phyloP scores from a whole-genome alignment of 257 asterid species.

The Thymus quinquecostatus region DNA sequence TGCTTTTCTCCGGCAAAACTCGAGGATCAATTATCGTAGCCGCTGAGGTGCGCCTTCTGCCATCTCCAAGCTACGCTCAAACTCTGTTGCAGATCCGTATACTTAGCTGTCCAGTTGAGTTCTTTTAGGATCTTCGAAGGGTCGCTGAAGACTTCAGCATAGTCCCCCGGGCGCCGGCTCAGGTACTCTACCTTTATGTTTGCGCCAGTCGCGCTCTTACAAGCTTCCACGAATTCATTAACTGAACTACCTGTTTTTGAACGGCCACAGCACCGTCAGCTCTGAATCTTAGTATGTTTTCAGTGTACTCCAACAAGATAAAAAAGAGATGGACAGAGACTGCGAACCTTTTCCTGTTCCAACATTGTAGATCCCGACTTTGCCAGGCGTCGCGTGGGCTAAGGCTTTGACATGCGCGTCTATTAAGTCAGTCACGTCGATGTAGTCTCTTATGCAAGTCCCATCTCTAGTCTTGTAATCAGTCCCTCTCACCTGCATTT shows the following conservation, averaged over 20 bases:
- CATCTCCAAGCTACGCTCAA: slow-evolving; percentile 46
- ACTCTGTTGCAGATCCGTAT: slow-evolving; percentile 41
- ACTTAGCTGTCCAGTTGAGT: slow-evolving; percentile 46
- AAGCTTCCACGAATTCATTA: slow-evolving; percentile 50
- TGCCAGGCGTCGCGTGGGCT: slow-evolving; percentile 41
- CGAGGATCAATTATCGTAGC: slow-evolving; percentile 30
- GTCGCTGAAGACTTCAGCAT: slow-evolving; percentile 45
- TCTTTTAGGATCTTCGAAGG: slow-evolving; percentile 42
- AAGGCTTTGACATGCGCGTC: slow-evolving; percentile 53
- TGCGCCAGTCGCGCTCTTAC: slow-evolving; percentile 47
- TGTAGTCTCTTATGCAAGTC: slow-evolving; percentile 52
- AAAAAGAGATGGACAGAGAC: neutral
- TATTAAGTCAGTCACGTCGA: slow-evolving; percentile 47
- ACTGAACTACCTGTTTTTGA: slow-evolving; percentile 41
- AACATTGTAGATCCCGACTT: slow-evolving; percentile 48
- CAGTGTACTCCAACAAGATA: neutral
- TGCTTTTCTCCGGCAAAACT: neutral
- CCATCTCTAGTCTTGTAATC: slow-evolving; percentile 49
- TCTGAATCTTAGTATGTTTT: neutral
- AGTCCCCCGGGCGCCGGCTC: slow-evolving; percentile 47
- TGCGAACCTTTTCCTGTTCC: slow-evolving; percentile 51
- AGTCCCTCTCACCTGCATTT: slow-evolving; percentile 43
- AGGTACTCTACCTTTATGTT: slow-evolving; percentile 48
- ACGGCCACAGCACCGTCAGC: neutral
- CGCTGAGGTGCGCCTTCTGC: slow-evolving; percentile 44